Evolutionary conservation across 1,284 basidiomycete genomes (phyloP), one percentile per base, ranked within the genome.

Genomic region (Irpex lacteus): DNA sequence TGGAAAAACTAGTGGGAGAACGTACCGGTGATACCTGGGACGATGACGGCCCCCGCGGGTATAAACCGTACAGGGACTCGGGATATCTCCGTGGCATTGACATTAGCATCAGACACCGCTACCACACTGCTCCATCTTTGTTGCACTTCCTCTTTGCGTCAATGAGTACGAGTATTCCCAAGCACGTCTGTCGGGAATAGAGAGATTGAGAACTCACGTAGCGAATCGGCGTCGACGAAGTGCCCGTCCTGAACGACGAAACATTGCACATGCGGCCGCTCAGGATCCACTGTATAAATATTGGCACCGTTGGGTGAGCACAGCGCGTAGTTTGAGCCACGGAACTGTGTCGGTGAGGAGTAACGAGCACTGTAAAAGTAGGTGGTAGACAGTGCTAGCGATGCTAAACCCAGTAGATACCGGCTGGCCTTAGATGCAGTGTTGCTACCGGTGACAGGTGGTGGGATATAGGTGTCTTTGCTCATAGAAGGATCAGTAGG

Each of bases 21-120:
- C 66, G 49, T 62, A 89, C 89, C 89, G 71, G 82, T 89, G 64
- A 91, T 71, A 1, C 90, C 89, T 19, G 89, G 89, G 32, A 91
- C 81, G 37, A 90, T 75, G 60, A 89, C 82, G 50, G 88, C 81
- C 26, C 82, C 83, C 49, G 79, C 70, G 60, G 79, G 76, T 64
- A 87, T 80, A 73, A 81, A 85, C 58, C 79, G 84, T 60, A 89
- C 74, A 34, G 71, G 68, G 36, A 71, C 68, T 34, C 32, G 32
- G 32, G 60, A 34, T 19, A 21, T 34, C 6, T 26, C 54, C 37
- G 57, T 52, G 56, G 34, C 58, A 57, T 60, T 60, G 21, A 18
- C 58, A 57, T 60, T 60, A 15, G 15, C 37, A n/a, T 26, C 55
- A n/a, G 59, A 52, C n/a, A 55, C 38, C 32, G 58, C 44, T 36